Evolutionary conservation across 768 basidiomycete genomes (phyloP).

Genomic region (Kwoniella sp.): DNA sequence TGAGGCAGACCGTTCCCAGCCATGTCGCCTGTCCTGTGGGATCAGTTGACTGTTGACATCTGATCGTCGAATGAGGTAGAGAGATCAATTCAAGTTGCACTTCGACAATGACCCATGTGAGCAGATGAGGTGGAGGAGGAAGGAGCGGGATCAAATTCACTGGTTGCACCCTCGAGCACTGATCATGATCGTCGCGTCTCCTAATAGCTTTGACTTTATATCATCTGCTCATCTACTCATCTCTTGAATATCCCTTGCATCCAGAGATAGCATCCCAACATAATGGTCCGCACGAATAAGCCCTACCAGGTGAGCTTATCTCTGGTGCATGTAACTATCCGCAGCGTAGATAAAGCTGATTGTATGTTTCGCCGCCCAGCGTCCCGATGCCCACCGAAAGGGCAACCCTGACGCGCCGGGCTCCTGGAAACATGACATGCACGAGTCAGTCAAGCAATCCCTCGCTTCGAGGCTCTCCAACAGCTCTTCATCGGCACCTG

Average conservation of each 20-base stretch:
- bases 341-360: neutral
- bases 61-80: too few species aligned
- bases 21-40: too few species aligned
- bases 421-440: constrained; percentile 50
- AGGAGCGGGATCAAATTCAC: constrained; percentile 20
- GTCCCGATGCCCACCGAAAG: constrained; percentile 21
- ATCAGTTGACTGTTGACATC: too few species aligned
- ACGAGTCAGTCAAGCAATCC: constrained; percentile 24
- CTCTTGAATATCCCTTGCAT: neutral
- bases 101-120: neutral
- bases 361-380: constrained; percentile 6
- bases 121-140: constrained; percentile 1
- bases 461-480: constrained; percentile 21
- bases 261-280: neutral
- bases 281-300: constrained; percentile 19
- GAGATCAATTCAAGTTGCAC: neutral
- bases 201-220: too few species aligned
- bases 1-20: constrained; percentile 20
- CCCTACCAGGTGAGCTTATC: constrained; percentile 17
- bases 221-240: neutral
- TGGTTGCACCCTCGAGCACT: neutral
- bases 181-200: neutral
- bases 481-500: constrained; percentile 14
- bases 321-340: neutral
- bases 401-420: constrained; percentile 44